A percentile compares a stretch with the other conserved stretches of the same genome.
Conservation (phyloP, 1,139 yeast genomes). For the Lodderomyces margitis region DNA sequence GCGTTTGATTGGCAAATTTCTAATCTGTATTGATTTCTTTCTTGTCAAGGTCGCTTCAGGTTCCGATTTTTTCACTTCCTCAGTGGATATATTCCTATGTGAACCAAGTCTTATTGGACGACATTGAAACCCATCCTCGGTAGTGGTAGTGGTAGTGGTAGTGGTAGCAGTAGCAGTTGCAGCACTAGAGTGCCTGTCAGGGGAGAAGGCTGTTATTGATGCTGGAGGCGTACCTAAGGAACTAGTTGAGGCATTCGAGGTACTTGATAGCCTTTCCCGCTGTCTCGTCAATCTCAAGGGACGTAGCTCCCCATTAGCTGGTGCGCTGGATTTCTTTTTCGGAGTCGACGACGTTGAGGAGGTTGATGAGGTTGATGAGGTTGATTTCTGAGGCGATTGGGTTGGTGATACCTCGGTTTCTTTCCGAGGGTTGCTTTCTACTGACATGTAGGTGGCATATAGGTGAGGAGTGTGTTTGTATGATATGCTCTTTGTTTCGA, state of each 20-base stretch:
- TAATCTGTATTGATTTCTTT: constrained; percentile 31
- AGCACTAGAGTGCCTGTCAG: constrained; percentile 8
- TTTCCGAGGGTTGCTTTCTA: neutral
- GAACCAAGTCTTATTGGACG: constrained; percentile 33
- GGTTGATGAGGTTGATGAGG: neutral
- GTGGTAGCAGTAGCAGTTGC: neutral
- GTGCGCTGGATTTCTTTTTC: constrained; percentile 1
- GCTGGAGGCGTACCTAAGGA: constrained; percentile 10
- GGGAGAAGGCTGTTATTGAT: constrained; percentile 4
- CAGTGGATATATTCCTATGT: constrained; percentile 13
- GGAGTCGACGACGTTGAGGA: constrained; percentile 3
- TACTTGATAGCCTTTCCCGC: constrained; percentile 17
- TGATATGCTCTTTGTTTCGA: too few species aligned
- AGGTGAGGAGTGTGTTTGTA: neutral
- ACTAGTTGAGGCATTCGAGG: constrained; percentile 13
- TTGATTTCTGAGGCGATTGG: constrained; percentile 8
- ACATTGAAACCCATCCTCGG: constrained; percentile 29
- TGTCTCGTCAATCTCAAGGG: constrained; percentile 36
- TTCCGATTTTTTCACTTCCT: constrained; percentile 6
- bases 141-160: neutral
- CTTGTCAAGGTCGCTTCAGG: constrained; percentile 5
- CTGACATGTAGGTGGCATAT: neutral
- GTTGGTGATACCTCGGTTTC: constrained; percentile 4
- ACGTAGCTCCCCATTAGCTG: constrained; percentile 18
- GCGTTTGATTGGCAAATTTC: constrained; percentile 33